A percentile compares a stretch with the other conserved stretches of the same genome.
These are phyloP conservation scores for Hansenula sp. DNA, from an alignment of 1,139 yeast genomes.

Conservation along the genomic window DNA sequence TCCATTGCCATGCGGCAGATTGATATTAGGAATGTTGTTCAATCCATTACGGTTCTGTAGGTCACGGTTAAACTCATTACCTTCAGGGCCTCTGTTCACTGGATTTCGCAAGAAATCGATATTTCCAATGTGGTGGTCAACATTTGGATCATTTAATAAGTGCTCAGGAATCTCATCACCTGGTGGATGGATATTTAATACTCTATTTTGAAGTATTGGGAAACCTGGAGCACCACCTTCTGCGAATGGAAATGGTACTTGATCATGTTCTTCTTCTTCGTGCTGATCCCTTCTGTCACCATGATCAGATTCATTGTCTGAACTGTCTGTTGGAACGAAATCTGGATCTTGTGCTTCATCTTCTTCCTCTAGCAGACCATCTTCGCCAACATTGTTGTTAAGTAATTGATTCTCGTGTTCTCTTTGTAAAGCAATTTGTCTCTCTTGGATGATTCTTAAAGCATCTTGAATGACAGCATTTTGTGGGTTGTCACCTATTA, in stretches of 20 bases:
- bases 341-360: constrained; percentile 7
- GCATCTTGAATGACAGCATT: neutral
- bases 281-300: constrained; percentile 7
- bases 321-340: constrained; percentile 5
- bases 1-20: neutral
- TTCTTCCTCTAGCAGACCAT: constrained; percentile 5
- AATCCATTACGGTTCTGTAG: no score
- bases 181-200: neutral
- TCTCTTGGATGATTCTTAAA: neutral
- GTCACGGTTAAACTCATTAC: neutral
- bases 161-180: neutral
- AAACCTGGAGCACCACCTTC: neutral
- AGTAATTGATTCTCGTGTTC: constrained; percentile 1
- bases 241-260: neutral
- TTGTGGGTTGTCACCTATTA: constrained; percentile 1
- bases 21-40: no score
- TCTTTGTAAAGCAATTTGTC: constrained; percentile 1
- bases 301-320: constrained; percentile 6
- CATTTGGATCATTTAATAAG: neutral
- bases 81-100: no score
- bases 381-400: neutral
- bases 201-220: neutral
- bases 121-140: neutral
- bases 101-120: no score
- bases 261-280: constrained; percentile 6